phyloP scores from a whole-genome alignment of 2,329 filamentous ascomycete genomes.

The Fusarium sp. region DNA sequence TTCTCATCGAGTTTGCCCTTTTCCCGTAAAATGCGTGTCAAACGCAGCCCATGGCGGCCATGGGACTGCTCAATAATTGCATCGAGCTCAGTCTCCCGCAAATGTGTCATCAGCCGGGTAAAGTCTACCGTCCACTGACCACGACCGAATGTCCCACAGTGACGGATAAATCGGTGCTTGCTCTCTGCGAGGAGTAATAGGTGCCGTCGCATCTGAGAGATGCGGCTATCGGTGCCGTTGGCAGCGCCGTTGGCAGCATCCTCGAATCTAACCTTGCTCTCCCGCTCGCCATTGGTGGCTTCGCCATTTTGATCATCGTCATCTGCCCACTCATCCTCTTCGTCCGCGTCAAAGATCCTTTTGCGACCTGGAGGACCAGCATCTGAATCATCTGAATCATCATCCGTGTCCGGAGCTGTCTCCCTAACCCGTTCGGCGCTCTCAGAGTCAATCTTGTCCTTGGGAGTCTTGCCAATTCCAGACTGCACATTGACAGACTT shows the following conservation, averaged over 20 bases:
- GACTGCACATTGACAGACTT: conserved; percentile 63
- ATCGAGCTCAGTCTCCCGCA: conserved; percentile 85
- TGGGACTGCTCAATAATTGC: conserved; percentile 82
- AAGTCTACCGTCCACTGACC: conserved; percentile 90
- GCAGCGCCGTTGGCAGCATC: conserved; percentile 54
- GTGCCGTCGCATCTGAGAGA: conserved; percentile 76
- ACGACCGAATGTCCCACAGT: conserved; percentile 70
- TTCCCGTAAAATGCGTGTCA: conserved; percentile 86
- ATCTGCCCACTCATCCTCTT: conserved; percentile 48
- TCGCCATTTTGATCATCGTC: conserved; percentile 46
- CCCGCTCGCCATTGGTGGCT: conserved; percentile 50
- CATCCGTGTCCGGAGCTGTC: conserved; percentile 48
- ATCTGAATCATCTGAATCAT: conserved; percentile 52
- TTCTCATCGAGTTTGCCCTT: conserved; percentile 98
- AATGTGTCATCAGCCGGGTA: conserved; percentile 73
- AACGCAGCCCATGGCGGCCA: conserved; percentile 79
- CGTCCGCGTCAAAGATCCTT: conserved; percentile 39
- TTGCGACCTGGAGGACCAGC: conserved; percentile 40
- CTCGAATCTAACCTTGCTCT: conserved; percentile 64
- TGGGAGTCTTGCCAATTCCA: conserved; percentile 68
- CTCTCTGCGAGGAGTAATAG: conserved; percentile 79
- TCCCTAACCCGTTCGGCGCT: conserved; percentile 62
- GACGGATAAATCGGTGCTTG: conserved; percentile 74
- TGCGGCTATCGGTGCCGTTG: conserved; percentile 56
- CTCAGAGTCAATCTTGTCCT: conserved; percentile 58